Conservation (phyloP, 805 yeast genomes). For the Pichia cephalocereana region DNA sequence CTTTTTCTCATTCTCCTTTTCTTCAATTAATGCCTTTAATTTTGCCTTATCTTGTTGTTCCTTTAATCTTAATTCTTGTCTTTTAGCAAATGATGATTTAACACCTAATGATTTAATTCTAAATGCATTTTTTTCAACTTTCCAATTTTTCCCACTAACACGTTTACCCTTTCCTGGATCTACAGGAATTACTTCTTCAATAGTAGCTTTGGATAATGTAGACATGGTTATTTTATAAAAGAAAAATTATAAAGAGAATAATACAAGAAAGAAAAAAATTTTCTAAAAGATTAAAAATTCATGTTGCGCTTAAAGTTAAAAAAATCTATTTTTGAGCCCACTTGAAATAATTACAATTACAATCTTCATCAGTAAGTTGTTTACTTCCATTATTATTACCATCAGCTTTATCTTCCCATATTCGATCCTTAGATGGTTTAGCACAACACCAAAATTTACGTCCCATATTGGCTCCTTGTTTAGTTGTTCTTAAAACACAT, state of each 20-base stretch:
- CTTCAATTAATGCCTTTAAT: constrained; percentile 66
- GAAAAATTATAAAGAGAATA: background rate
- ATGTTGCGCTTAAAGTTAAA: background rate
- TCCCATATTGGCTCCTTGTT: constrained; percentile 35
- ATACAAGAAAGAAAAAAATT: background rate
- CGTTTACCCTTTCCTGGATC: constrained; percentile 22
- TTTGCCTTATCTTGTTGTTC: constrained; percentile 61
- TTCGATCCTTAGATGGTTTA: constrained; percentile 20
- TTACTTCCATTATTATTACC: background rate
- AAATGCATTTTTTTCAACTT: constrained; percentile 56
- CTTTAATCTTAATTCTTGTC: constrained; percentile 56
- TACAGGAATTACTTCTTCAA: constrained; percentile 5
- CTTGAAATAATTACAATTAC: constrained; percentile 45
- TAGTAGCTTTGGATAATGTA: constrained; percentile 2
- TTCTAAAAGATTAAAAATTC: background rate
- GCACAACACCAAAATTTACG: constrained; percentile 48
- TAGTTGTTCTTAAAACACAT: constrained; percentile 39
- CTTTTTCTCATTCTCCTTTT: constrained; percentile 54
- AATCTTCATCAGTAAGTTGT: constrained; percentile 5
- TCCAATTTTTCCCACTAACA: constrained; percentile 52
- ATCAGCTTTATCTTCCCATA: constrained; percentile 22
- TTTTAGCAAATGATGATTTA: constrained; percentile 52
- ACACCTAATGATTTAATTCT: constrained; percentile 57
- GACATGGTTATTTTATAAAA: background rate
- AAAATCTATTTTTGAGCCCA: constrained; percentile 31